These are phyloP conservation scores for Colletotrichum orchidophilum DNA, from an alignment of 2,329 filamentous ascomycete species.

Conservation along the genomic window DNA sequence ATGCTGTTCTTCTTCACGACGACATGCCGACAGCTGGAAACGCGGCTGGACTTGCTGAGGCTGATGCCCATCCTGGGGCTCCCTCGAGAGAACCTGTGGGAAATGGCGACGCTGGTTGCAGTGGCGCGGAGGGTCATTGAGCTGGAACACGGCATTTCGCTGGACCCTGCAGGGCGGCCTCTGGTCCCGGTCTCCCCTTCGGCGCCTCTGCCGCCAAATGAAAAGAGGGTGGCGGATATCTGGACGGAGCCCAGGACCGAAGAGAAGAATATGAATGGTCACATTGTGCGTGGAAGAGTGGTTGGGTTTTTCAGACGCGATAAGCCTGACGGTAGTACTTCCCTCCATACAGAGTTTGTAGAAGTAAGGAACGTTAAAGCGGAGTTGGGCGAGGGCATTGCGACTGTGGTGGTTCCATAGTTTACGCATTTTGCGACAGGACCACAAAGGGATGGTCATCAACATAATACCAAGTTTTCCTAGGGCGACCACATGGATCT, in stretches of 20 bases:
- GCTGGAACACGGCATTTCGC: slow-evolving; percentile 21
- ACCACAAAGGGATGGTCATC: neutral
- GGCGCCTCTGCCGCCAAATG: neutral
- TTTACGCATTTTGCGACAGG: neutral
- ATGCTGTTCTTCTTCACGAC: slow-evolving; percentile 26
- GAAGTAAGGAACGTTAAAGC: neutral
- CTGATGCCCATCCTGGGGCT: slow-evolving; percentile 17
- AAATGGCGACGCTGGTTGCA: slow-evolving; percentile 17
- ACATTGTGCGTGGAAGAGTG: neutral
- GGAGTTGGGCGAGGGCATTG: neutral
- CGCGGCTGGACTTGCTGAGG: slow-evolving; percentile 11
- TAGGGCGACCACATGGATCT: neutral
- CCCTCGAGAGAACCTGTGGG: slow-evolving; percentile 25
- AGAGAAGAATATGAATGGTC: slow-evolving; percentile 1
- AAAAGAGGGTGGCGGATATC: slow-evolving; percentile 8
- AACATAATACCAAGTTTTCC: neutral
- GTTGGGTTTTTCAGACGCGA: slow-evolving; percentile 4
- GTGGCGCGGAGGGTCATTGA: slow-evolving; percentile 25
- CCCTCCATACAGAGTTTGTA: slow-evolving; percentile 1
- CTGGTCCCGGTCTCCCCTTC: neutral
- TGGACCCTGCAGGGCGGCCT: slow-evolving; percentile 1
- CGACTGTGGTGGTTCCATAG: neutral
- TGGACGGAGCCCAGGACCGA: slow-evolving; percentile 8
- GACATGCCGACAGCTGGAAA: slow-evolving; percentile 20
- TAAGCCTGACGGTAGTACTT: neutral